Percentiles rank a stretch among this genome's conserved stretches.
These are phyloP conservation scores for Podospora fimiseda DNA, from an alignment of 495 filamentous ascomycete species.

Conservation along the genomic window DNA sequence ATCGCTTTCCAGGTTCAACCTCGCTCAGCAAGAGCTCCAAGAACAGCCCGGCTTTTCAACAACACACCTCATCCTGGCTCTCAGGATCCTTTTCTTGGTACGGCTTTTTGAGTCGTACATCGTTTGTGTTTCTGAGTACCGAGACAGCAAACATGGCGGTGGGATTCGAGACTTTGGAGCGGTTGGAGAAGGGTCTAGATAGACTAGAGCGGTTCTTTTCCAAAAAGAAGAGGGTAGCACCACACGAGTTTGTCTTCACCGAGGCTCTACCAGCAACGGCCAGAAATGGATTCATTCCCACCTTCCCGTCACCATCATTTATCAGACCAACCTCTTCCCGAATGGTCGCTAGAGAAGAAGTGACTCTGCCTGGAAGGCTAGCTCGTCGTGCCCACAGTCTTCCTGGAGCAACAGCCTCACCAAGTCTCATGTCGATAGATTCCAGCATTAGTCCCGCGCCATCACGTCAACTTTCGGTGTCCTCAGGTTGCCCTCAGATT, in stretches of 20 bases:
- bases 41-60: neutral
- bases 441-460: neutral
- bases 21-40: too few species aligned
- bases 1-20: neutral
- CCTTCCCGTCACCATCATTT: slow-evolving; percentile 42
- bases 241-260: neutral
- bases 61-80: neutral
- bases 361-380: slow-evolving; percentile 12
- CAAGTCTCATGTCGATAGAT: neutral
- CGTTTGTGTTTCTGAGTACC: too few species aligned
- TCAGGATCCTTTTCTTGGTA: neutral
- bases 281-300: slow-evolving; percentile 6
- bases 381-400: slow-evolving; percentile 34
- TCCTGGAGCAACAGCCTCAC: slow-evolving; percentile 26
- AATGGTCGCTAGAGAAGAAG: slow-evolving; percentile 42
- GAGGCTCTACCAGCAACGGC: slow-evolving; percentile 1
- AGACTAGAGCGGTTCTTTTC: slow-evolving; percentile 29
- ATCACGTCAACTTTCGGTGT: slow-evolving; percentile 4
- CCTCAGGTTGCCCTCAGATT: slow-evolving; percentile 3
- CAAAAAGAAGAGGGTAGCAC: slow-evolving; percentile 17
- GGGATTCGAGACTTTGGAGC: slow-evolving; percentile 18
- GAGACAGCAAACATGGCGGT: slow-evolving; percentile 15
- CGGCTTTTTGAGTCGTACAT: neutral
- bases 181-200: slow-evolving; percentile 20
- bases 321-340: slow-evolving; percentile 40